phyloP scores from a whole-genome alignment of 768 basidiomycete genomes.

The Russula earlei region DNA sequence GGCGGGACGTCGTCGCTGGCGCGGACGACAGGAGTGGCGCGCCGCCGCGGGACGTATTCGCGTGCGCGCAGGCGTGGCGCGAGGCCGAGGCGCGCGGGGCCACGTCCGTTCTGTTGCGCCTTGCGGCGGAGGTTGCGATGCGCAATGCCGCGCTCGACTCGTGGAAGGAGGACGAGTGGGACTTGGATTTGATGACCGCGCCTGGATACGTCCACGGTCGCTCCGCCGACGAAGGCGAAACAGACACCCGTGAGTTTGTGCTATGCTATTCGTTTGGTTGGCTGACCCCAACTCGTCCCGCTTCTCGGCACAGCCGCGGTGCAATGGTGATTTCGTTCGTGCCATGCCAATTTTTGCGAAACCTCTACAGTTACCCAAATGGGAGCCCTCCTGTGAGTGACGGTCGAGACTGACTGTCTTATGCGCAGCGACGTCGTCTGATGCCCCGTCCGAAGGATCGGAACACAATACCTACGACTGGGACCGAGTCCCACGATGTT shows the following conservation, averaged over 20 bases:
- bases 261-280: background rate
- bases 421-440: background rate
- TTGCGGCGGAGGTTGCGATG: background rate
- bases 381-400: background rate
- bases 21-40: background rate
- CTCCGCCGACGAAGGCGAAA: slow-evolving; percentile 9
- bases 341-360: background rate
- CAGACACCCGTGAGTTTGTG: slow-evolving; percentile 15
- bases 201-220: slow-evolving; percentile 19
- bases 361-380: background rate
- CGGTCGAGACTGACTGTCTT: background rate
- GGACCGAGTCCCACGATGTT: background rate
- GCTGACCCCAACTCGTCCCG: background rate
- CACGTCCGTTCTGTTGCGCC: background rate
- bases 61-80: slow-evolving; percentile 13
- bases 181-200: slow-evolving; percentile 16
- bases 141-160: slow-evolving; percentile 11
- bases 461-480: background rate
- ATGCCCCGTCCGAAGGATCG: background rate
- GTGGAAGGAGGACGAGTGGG: slow-evolving; percentile 20
- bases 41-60: slow-evolving; percentile 13
- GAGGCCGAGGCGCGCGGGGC: slow-evolving; percentile 5
- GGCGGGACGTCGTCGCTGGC: slow-evolving; percentile 2
- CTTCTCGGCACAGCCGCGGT: background rate
- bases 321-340: background rate